Conservation (phyloP, 1,284 basidiomycete species). For the Trametes pubescens region DNA sequence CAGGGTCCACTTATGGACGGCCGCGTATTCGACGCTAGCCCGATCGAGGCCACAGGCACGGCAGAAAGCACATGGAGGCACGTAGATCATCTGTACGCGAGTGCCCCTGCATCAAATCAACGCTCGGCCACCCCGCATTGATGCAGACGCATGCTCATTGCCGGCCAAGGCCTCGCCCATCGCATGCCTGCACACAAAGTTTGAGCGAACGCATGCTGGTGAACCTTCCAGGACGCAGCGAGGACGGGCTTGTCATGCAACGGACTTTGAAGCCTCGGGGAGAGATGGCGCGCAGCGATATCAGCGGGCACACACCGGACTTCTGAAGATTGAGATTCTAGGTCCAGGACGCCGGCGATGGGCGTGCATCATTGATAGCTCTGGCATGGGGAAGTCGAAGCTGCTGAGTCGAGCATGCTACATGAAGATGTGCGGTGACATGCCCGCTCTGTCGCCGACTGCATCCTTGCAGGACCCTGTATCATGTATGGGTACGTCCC, state of each 20-base stretch:
- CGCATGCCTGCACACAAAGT: no score
- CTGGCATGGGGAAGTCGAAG: constrained; percentile 16
- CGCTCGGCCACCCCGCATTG: constrained; percentile 7
- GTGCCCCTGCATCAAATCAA: constrained; percentile 16
- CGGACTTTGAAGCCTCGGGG: no score
- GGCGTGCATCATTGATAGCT: constrained; percentile 17
- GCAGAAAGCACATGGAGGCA: constrained; percentile 2
- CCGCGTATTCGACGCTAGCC: not conserved
- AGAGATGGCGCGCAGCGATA: not conserved
- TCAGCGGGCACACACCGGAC: not conserved
- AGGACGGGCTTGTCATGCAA: no score
- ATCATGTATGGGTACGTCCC: not conserved
- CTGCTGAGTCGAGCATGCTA: no score
- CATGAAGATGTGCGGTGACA: not conserved
- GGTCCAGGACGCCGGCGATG: not conserved
- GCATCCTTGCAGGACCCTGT: not conserved
- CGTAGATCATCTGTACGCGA: constrained; percentile 13
- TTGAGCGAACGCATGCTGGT: not conserved
- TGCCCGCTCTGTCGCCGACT: constrained; percentile 3
- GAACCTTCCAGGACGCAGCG: no score
- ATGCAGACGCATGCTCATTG: not conserved
- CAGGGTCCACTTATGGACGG: not conserved
- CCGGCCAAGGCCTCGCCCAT: not conserved
- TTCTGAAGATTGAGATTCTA: constrained; percentile 5
- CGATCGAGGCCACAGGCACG: constrained; percentile 17